Conservation (phyloP, 306 rosid species). For the Benincasa hispida region DNA sequence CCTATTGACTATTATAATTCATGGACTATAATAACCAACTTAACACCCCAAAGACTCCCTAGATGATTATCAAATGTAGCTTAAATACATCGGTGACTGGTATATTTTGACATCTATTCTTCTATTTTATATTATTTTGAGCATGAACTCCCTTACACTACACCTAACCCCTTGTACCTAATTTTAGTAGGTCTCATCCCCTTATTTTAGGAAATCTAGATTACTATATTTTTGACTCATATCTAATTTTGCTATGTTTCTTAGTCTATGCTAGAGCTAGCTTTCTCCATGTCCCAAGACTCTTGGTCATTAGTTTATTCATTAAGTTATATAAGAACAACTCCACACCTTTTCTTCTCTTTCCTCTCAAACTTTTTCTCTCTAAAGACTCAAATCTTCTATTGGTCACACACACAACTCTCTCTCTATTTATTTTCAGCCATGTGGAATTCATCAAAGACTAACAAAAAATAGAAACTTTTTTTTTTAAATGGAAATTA, state of each 20-base stretch:
- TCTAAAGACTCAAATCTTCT: background rate
- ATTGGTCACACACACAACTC: background rate
- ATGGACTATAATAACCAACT: too few relatives aligned
- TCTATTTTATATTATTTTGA: too few relatives aligned
- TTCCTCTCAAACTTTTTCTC: background rate
- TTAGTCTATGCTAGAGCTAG: background rate
- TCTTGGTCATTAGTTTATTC: background rate
- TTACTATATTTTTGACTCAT: background rate
- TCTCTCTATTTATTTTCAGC: background rate
- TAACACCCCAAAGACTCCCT: too few relatives aligned
- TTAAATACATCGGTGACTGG: too few relatives aligned
- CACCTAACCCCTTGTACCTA: too few relatives aligned
- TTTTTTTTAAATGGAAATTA: too few relatives aligned
- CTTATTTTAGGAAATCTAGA: background rate
- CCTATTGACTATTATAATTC: too few relatives aligned
- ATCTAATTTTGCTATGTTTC: background rate
- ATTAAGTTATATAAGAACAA: background rate
- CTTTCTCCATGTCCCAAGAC: background rate
- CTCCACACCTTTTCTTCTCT: background rate
- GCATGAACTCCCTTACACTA: too few relatives aligned
- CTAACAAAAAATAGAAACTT: background rate
- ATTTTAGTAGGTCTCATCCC: background rate
- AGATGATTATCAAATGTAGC: too few relatives aligned
- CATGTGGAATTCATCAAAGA: background rate
- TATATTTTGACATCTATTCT: too few relatives aligned